These are phyloP conservation scores for Aspergillus japonicus DNA, from an alignment of 2,329 filamentous ascomycete species.

Conservation along the genomic window DNA sequence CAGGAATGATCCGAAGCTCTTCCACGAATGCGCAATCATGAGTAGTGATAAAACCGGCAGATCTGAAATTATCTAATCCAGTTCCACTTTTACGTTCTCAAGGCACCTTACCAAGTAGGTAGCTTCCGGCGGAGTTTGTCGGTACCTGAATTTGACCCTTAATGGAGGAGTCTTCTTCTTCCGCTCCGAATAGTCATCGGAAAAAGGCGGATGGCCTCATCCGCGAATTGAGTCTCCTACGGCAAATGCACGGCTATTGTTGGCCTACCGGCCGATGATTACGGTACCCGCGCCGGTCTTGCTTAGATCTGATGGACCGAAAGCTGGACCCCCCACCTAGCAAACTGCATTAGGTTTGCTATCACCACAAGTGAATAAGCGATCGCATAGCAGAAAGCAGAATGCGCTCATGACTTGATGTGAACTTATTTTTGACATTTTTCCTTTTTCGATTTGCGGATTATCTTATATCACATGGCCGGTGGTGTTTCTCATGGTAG, in stretches of 20 bases:
- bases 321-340: too few relatives aligned
- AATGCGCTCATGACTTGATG: neutral
- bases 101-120: too few relatives aligned
- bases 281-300: conserved; percentile 14
- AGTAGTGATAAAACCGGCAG: too few relatives aligned
- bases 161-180: conserved; percentile 12
- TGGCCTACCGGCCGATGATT: neutral
- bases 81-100: too few relatives aligned
- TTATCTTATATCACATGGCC: conserved; percentile 31
- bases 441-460: neutral
- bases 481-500: neutral
- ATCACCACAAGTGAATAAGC: neutral
- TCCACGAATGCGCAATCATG: too few relatives aligned
- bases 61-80: too few relatives aligned
- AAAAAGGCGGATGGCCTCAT: conserved; percentile 31
- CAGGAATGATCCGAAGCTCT: too few relatives aligned
- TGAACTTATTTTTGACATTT: neutral
- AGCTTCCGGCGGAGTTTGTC: conserved; percentile 27
- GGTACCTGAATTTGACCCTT: conserved; percentile 2
- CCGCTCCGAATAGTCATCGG: conserved; percentile 23
- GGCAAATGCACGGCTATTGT: conserved; percentile 14
- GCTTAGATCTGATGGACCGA: conserved; percentile 23
- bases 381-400: neutral
- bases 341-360: neutral
- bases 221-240: conserved; percentile 13